Conservation (phyloP, 768 basidiomycete species). For the Exsudoporus frostii region DNA sequence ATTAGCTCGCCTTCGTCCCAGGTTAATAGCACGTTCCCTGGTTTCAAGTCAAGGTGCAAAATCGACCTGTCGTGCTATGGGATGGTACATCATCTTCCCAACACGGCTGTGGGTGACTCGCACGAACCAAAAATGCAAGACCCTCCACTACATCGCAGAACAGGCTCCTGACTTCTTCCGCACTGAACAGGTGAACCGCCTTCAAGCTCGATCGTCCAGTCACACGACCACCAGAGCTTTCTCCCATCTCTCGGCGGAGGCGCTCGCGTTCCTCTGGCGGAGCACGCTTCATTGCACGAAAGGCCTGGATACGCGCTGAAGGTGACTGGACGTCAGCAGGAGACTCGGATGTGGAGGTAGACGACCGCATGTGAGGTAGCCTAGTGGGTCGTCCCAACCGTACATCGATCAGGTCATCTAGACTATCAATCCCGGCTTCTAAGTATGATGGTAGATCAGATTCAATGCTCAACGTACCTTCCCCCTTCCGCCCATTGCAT, state of each 20-base stretch:
- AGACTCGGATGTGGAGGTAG: conserved; percentile 19
- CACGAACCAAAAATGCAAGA: conserved; percentile 75
- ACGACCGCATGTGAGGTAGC: conserved; percentile 41
- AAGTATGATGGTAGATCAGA: not conserved
- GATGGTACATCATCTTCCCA: conserved; percentile 5
- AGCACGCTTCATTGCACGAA: conserved; percentile 65
- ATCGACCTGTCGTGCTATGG: conserved; percentile 77
- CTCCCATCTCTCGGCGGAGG: conserved; percentile 51
- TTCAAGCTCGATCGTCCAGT: conserved; percentile 45
- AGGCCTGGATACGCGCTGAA: conserved; percentile 72
- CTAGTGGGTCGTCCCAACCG: conserved; percentile 61
- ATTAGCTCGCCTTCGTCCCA: conserved; percentile 85
- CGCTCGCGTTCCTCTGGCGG: conserved; percentile 61
- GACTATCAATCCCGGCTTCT: conserved; percentile 34
- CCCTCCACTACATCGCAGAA: conserved; percentile 88
- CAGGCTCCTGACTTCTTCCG: conserved; percentile 77
- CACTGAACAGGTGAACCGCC: conserved; percentile 80
- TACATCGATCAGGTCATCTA: conserved; percentile 83
- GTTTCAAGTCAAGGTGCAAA: conserved; percentile 90
- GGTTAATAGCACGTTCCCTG: conserved; percentile 88
- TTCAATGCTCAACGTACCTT: conserved; percentile 36
- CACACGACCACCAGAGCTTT: conserved; percentile 23
- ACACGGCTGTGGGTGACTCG: not conserved
- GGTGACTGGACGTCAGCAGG: conserved; percentile 48
- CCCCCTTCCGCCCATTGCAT: conserved; percentile 96